Conservation (phyloP, 257 asterid genomes). For the Lycium barbarum region DNA sequence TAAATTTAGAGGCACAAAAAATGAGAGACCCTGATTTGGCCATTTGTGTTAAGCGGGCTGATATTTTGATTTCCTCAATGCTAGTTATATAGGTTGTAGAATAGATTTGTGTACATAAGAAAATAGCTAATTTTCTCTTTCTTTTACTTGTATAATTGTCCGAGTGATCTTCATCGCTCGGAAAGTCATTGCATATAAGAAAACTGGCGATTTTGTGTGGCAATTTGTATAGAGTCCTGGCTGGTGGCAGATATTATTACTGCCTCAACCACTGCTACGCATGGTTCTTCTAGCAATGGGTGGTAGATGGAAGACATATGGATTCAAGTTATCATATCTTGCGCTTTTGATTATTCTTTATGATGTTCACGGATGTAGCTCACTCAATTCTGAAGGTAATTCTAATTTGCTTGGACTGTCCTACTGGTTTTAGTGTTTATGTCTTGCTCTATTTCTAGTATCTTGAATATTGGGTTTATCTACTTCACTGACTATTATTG, state of each 20-base stretch:
- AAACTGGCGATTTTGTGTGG: conserved; percentile 73
- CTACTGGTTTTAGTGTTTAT: conserved; percentile 13
- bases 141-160: conserved; percentile 39
- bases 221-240: conserved; percentile 55
- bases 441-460: not conserved
- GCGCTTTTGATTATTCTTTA: conserved; percentile 51
- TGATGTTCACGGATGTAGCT: conserved; percentile 50
- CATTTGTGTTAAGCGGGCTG: conserved; percentile 35
- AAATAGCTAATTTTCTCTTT: conserved; percentile 21
- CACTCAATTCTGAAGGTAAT: conserved; percentile 81
- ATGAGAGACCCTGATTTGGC: conserved; percentile 62
- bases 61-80: conserved; percentile 25
- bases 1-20: conserved; percentile 38
- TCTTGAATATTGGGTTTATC: not conserved
- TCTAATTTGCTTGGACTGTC: not conserved
- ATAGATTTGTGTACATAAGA: conserved; percentile 36
- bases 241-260: conserved; percentile 62
- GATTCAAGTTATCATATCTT: conserved; percentile 52
- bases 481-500: conserved; percentile 22
- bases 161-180: conserved; percentile 66
- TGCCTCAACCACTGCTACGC: conserved; percentile 58
- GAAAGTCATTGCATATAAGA: conserved; percentile 48
- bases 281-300: conserved; percentile 68
- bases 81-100: conserved; percentile 45
- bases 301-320: conserved; percentile 61